Percentiles rank a stretch among this genome's conserved stretches.
These are phyloP conservation scores for Rhododendron ovatum DNA, from an alignment of 148 eudicot genomes.

Conservation along the genomic window DNA sequence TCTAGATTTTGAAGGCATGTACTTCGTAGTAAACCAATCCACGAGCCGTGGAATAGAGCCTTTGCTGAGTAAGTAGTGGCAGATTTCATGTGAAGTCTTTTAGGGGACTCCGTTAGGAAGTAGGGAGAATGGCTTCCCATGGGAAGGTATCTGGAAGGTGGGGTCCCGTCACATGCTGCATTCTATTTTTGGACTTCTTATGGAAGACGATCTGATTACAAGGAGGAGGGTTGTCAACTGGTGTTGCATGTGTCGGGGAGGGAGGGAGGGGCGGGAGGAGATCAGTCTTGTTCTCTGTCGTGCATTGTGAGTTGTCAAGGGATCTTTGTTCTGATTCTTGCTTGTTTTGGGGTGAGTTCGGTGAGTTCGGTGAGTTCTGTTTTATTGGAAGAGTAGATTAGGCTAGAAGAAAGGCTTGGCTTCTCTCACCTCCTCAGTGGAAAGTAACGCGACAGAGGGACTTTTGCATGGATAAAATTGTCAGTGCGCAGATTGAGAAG, in stretches of 20 bases:
- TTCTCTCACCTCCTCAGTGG: background rate
- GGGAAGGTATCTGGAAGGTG: background rate
- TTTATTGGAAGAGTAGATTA: background rate
- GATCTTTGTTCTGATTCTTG: background rate
- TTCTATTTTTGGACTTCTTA: background rate
- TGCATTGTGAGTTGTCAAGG: background rate
- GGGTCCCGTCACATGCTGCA: background rate
- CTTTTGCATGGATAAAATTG: background rate
- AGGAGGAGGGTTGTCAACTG: background rate
- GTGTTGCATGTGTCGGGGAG: background rate
- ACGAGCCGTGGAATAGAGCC: background rate
- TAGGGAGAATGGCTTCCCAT: background rate
- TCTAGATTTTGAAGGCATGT: background rate
- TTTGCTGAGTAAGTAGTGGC: constrained; percentile 2
- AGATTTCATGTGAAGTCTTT: background rate
- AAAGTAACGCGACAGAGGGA: background rate
- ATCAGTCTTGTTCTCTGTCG: background rate
- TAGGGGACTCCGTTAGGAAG: background rate
- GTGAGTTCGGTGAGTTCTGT: too few species aligned
- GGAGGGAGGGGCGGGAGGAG: background rate
- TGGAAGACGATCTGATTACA: background rate
- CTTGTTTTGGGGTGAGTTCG: background rate
- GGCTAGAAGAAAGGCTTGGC: background rate
- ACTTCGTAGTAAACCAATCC: background rate
- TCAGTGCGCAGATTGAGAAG: background rate